Base-by-base conservation (phyloP, 108 stramenopile genomes). In the Fragilariopsis cylindrus region DNA sequence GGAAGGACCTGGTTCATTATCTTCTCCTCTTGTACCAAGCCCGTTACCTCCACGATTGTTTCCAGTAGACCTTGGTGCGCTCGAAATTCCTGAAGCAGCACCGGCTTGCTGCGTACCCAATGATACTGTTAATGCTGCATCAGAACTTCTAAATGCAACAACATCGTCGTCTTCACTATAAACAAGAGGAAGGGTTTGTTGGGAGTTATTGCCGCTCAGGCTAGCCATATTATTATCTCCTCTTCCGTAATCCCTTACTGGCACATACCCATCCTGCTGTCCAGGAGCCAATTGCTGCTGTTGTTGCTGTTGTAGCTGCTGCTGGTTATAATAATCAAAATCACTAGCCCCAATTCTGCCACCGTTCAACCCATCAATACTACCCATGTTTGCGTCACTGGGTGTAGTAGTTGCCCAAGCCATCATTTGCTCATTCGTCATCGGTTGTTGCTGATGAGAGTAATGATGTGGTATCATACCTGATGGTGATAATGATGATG, bases 141-240 rank as follows among this genome's bases (percentile, higher is more conserved):
- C 66, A 55, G 40, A 13, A 12, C 6, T 13, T 60, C 19, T 4
- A 19, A 5, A 16, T 46, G 18, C 62, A n/a, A 18, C 52, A 65
- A 55, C 30, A 3, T 82, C 73, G 21, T 81, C 81, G 11, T 77
- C 76, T 43, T 76, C 82, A 54, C 74, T 79, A 65, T 79, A 79
- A 3, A 77, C 73, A 54, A 75, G 44, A 7, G 76, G 19, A 9
- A 74, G 18, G 48, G 48, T 68, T 13, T 16, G 15, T 12, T 30
- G 30, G 30, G 30, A 30, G 30, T 30, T 30, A 30, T 30, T 30
- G 30, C 30, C 30, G 30, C 30, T 30, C 15, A 69, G 9, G 8
- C 75, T 54, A 12, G 69, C 18, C 43, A 41, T 73, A 7, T 30
- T 48, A 15, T 73, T 18, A 12, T 30, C 19, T 15, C 15, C n/a